These are phyloP conservation scores for Aspergillus mulundensis DNA, from an alignment of 495 filamentous ascomycete genomes.

Conservation along the genomic window DNA sequence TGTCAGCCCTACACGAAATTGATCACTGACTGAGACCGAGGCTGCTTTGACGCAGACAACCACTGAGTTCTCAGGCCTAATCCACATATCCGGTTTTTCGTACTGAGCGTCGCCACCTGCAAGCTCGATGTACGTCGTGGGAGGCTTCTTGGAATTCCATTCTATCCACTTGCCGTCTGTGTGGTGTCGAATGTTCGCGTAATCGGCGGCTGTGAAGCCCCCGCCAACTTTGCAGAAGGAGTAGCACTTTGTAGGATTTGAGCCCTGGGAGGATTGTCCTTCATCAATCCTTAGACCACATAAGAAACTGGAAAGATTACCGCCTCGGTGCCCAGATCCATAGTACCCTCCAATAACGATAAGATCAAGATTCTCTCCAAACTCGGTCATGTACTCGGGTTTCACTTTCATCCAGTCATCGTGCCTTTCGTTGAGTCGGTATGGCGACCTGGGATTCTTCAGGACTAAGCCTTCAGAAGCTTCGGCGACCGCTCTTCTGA, in stretches of 20 bases:
- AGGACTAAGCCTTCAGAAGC: constrained; percentile 88
- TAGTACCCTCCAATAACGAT: constrained; percentile 91
- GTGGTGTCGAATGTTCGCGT: constrained; percentile 70
- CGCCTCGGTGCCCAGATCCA: constrained; percentile 80
- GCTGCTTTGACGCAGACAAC: constrained; percentile 91
- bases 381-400: constrained; percentile 97
- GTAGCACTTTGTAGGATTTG: constrained; percentile 69
- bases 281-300: constrained; percentile 79
- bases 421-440: constrained; percentile 84
- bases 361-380: constrained; percentile 88
- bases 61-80: constrained; percentile 80
- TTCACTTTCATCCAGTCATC: constrained; percentile 99
- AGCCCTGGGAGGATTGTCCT: constrained; percentile 46
- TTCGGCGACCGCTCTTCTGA: constrained; percentile 81
- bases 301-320: constrained; percentile 76
- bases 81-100: constrained; percentile 90
- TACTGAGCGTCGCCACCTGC: constrained; percentile 69
- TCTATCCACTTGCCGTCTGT: constrained; percentile 89
- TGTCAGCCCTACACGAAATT: constrained; percentile 73
- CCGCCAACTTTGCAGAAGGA: constrained; percentile 97
- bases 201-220: constrained; percentile 82
- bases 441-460: constrained; percentile 86
- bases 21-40: constrained; percentile 64
- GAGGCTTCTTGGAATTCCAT: constrained; percentile 79
- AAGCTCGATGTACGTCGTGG: constrained; percentile 74